phyloP scores from a whole-genome alignment of 2,329 filamentous ascomycete species.

The Epichloe glyceriae region DNA sequence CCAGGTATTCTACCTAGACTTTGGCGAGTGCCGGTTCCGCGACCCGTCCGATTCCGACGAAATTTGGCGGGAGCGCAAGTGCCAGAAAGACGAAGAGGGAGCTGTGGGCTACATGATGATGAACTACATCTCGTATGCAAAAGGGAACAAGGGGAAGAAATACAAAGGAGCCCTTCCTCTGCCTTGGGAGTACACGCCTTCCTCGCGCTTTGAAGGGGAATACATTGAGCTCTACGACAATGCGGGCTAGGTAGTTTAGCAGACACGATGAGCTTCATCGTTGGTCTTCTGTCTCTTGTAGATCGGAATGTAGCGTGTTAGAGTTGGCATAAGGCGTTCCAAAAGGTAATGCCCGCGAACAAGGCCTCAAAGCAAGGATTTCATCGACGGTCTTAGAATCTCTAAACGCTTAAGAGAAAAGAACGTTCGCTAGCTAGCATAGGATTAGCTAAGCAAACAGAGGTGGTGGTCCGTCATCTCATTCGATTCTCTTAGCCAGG shows the following conservation, averaged over 20 bases:
- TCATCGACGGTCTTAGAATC: too few relatives aligned
- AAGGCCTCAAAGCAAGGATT: too few relatives aligned
- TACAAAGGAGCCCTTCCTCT: not conserved
- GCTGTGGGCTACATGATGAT: not conserved
- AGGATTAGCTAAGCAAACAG: too few relatives aligned
- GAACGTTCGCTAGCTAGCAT: too few relatives aligned
- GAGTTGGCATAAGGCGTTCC: not conserved
- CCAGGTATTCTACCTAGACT: not conserved
- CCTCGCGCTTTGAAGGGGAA: not conserved
- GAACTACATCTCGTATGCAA: not conserved
- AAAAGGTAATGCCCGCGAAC: too few relatives aligned
- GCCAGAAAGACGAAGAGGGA: not conserved
- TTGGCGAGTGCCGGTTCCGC: not conserved
- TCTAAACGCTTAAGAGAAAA: too few relatives aligned
- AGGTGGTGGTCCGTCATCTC: too few relatives aligned
- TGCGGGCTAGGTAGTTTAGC: not conserved
- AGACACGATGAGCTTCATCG: not conserved
- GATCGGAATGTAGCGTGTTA: not conserved
- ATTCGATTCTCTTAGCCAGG: too few relatives aligned
- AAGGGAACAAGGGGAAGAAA: not conserved
- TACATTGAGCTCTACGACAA: not conserved
- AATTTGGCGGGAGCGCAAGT: not conserved
- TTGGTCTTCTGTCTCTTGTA: not conserved
- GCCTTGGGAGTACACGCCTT: not conserved
- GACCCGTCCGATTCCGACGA: not conserved